These are phyloP conservation scores for Chaetomiaceae sp. DNA, from an alignment of 2,329 filamentous ascomycete species.

Conservation along the genomic window DNA sequence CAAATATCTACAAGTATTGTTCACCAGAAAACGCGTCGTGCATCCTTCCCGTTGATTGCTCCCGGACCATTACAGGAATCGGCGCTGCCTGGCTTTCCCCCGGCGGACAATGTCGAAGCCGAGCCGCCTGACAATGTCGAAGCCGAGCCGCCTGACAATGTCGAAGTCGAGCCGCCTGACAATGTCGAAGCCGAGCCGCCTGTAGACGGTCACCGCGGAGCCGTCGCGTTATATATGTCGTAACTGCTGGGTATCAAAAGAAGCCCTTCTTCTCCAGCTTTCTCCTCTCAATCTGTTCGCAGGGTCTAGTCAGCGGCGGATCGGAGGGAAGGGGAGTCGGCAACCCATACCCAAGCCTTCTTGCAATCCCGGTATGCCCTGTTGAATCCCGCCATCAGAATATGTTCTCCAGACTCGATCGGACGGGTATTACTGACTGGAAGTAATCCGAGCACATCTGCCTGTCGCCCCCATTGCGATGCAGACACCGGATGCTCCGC, in stretches of 20 bases:
- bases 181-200: no score
- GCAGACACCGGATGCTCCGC: conserved; percentile 79
- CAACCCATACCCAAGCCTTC: conserved; percentile 74
- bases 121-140: no score
- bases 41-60: no score
- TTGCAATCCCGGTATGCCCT: conserved; percentile 95
- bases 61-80: neutral
- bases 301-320: neutral
- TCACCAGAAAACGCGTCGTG: neutral
- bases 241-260: neutral
- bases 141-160: no score
- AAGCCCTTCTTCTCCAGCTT: conserved; percentile 10
- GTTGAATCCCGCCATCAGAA: conserved; percentile 7
- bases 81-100: neutral
- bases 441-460: conserved; percentile 95
- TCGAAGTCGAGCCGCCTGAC: no score
- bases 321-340: no score
- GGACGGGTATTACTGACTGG: conserved; percentile 57
- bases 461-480: conserved; percentile 80
- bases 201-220: no score
- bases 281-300: conserved; percentile 15
- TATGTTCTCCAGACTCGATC: neutral
- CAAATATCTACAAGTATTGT: conserved; percentile 4
- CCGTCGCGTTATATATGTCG: no score
- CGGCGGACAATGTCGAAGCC: no score